Evolutionary conservation across 2,329 filamentous ascomycete genomes (phyloP), one percentile per base, ranked within the genome.

Genomic region (Exophiala aquamarina): DNA sequence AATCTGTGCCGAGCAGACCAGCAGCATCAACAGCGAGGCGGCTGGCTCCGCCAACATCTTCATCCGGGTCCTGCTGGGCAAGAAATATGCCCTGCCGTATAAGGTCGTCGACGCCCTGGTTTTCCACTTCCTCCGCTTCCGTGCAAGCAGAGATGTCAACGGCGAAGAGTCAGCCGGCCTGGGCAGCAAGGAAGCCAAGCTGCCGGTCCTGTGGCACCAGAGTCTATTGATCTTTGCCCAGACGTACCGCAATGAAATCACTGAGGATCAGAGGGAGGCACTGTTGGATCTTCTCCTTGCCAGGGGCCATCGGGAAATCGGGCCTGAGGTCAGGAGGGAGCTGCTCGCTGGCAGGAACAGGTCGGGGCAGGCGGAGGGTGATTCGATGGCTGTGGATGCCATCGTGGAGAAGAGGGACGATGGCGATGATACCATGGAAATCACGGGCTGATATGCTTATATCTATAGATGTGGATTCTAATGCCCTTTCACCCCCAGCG

Each of bases 151-250:
- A 19, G 83, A 87, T 52, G 78, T 82, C 2, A 74, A 77, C 2
- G 75, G 78, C 14, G 73, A 74, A 41, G 73, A 73, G 23, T 70
- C 66, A 3, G 74, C 79, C 23, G 83, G 86, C 45, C 72, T 75
- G 8, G 73, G 72, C 41, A 66, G 71, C 59, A 62, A 70, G 66
- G 66, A 70, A 49, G 61, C 66, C 14, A 89, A 87, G 63, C 67
- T 97, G 56, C 93, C 94, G 0, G 90, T 98, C 6, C 83, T 98
- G 46, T 98, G 92, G 90, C 93, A 98, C 68, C 92, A 97, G 71
- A 90, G 87, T 59, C 74, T 98, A 21, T 72, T 98, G 44, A 86
- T 89, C 2, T 98, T 98, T 70, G 90, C 93, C 19, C 87, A 96
- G 70, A 79, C 92, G 47, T 98, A 97, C 71, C 84, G 90, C 63